These are phyloP conservation scores for Chenopodium suecicum DNA, from an alignment of 148 eudicot genomes.

Conservation along the genomic window DNA sequence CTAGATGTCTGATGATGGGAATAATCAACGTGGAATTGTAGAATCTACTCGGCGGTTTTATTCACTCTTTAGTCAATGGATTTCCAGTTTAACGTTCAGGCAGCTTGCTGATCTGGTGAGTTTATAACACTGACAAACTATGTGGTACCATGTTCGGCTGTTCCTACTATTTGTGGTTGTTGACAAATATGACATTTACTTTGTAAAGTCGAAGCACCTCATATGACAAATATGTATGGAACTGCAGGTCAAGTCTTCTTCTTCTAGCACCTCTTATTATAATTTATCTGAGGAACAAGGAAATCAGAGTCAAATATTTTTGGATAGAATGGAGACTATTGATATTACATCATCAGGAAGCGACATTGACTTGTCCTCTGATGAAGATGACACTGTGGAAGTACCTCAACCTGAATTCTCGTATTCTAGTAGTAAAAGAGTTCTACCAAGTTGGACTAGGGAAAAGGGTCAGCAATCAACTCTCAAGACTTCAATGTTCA, in stretches of 20 bases:
- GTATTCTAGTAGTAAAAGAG: slow-evolving; percentile 22
- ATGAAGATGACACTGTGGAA: slow-evolving; percentile 33
- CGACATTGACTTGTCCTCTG: slow-evolving; percentile 47
- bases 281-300: slow-evolving; percentile 18
- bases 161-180: neutral
- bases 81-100: slow-evolving; percentile 28
- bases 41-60: slow-evolving; percentile 35
- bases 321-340: slow-evolving; percentile 45
- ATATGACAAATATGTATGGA: too few species aligned
- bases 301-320: slow-evolving; percentile 25
- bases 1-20: slow-evolving; percentile 41
- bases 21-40: slow-evolving; percentile 26
- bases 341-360: slow-evolving; percentile 64
- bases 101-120: slow-evolving; percentile 28
- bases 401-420: slow-evolving; percentile 34
- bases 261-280: slow-evolving; percentile 22
- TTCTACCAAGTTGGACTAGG: slow-evolving; percentile 36
- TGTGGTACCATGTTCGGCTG: neutral
- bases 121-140: neutral
- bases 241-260: slow-evolving; percentile 9
- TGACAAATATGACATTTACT: neutral
- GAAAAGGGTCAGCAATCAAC: slow-evolving; percentile 21
- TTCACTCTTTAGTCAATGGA: slow-evolving; percentile 36
- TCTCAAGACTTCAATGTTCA: neutral
- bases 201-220: slow-evolving; percentile 10